These are phyloP conservation scores for Celoporthe dispersa DNA, from an alignment of 2,329 filamentous ascomycete genomes.

Conservation along the genomic window DNA sequence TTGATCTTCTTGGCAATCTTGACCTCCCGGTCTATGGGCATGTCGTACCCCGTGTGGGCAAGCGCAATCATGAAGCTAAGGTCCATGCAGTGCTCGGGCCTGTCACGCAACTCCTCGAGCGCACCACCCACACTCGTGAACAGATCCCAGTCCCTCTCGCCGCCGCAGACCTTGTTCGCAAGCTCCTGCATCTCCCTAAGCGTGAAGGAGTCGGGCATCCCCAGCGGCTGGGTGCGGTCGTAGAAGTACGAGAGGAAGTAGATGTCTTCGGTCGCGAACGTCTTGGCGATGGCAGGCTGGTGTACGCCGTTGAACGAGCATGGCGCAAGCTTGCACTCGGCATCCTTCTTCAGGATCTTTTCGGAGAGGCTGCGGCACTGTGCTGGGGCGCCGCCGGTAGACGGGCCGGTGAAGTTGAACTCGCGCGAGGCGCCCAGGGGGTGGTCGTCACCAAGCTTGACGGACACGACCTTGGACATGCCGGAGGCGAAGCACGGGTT, in stretches of 20 bases:
- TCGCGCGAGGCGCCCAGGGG: slow-evolving; percentile 65
- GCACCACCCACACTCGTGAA: slow-evolving; percentile 80
- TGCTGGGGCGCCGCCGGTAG: slow-evolving; percentile 68
- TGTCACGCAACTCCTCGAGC: slow-evolving; percentile 75
- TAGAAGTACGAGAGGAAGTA: slow-evolving; percentile 99
- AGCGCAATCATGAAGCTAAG: slow-evolving; percentile 95
- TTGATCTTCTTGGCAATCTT: slow-evolving; percentile 99
- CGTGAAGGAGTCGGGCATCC: slow-evolving; percentile 98
- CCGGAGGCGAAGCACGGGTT: slow-evolving; percentile 89
- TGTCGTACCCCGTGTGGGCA: slow-evolving; percentile 94
- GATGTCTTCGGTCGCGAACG: slow-evolving; percentile 87
- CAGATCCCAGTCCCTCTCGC: slow-evolving; percentile 76
- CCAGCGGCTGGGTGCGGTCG: slow-evolving; percentile 89
- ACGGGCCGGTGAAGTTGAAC: slow-evolving; percentile 88
- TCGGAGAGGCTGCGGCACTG: slow-evolving; percentile 92
- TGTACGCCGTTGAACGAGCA: slow-evolving; percentile 98
- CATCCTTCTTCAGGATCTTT: slow-evolving; percentile 87
- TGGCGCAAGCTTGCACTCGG: slow-evolving; percentile 79
- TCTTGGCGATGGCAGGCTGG: slow-evolving; percentile 90
- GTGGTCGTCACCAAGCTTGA: slow-evolving; percentile 71
- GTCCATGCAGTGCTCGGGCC: slow-evolving; percentile 92
- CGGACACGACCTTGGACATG: slow-evolving; percentile 72
- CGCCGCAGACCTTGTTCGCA: slow-evolving; percentile 81
- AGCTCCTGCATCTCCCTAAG: slow-evolving; percentile 87
- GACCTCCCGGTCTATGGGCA: slow-evolving; percentile 95